These are phyloP conservation scores for Neovahlkampfia damariscottae DNA, from an alignment of 78 protist genomes.

Conservation along the genomic window DNA sequence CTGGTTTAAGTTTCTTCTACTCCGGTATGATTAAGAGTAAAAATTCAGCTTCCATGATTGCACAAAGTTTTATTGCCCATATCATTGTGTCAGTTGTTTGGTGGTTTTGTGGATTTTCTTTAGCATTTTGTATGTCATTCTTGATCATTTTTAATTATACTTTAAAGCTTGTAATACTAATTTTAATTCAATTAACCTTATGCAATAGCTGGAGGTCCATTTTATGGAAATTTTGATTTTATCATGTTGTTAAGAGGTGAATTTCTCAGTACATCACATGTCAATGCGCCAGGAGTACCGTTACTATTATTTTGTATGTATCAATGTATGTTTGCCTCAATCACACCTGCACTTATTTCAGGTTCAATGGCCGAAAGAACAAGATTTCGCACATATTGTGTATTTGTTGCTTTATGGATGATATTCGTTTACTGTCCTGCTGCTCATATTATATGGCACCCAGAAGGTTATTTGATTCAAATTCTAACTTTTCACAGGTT, in stretches of 20 bases:
- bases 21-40: constrained; percentile 65
- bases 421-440: constrained; percentile 70
- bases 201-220: not conserved
- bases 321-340: constrained; percentile 78
- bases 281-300: not conserved
- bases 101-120: constrained; percentile 52
- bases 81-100: constrained; percentile 20
- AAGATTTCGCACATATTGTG: constrained; percentile 24
- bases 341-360: constrained; percentile 73
- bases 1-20: constrained; percentile 69
- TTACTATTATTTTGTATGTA: constrained; percentile 42
- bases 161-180: constrained; percentile 3
- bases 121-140: too few species aligned
- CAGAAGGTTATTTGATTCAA: too few species aligned
- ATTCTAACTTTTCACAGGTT: too few species aligned
- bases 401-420: constrained; percentile 52
- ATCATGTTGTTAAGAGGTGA: not conserved
- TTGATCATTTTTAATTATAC: too few species aligned
- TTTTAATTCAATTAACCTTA: constrained; percentile 44
- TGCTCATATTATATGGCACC: constrained; percentile 43
- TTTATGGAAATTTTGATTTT: not conserved
- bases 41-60: constrained; percentile 49
- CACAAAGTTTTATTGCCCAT: constrained; percentile 52
- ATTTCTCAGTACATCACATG: not conserved
- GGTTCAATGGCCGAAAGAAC: constrained; percentile 76